phyloP scores from a whole-genome alignment of 495 filamentous ascomycete species.

The Immersiella caudata region DNA sequence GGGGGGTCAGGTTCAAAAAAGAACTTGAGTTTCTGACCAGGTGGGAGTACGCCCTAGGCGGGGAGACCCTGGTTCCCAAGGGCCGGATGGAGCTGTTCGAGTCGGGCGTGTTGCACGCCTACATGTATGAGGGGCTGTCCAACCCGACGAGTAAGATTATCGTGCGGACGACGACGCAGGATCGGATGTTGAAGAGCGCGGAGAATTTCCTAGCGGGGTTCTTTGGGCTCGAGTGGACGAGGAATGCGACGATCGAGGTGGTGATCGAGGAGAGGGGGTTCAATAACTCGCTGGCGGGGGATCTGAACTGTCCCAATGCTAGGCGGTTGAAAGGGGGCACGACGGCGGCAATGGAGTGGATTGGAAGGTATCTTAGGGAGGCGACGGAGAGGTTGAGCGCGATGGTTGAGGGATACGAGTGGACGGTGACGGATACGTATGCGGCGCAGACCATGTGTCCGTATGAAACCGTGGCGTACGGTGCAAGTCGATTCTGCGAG shows the following conservation, averaged over 20 bases:
- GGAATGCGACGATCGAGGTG: slow-evolving; percentile 62
- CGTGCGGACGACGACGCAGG: slow-evolving; percentile 63
- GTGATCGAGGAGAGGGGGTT: slow-evolving; percentile 63
- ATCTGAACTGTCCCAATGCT: slow-evolving; percentile 56
- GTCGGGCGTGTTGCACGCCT: slow-evolving; percentile 66
- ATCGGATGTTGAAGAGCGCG: slow-evolving; percentile 74
- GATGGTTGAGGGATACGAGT: slow-evolving; percentile 53
- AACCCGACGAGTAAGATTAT: slow-evolving; percentile 64
- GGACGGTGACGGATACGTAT: slow-evolving; percentile 55
- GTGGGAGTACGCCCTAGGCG: slow-evolving; percentile 74
- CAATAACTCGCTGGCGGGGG: slow-evolving; percentile 71
- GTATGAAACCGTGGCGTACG: slow-evolving; percentile 69
- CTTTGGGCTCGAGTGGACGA: slow-evolving; percentile 60
- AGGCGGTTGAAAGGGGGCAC: slow-evolving; percentile 56
- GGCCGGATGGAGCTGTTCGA: slow-evolving; percentile 67
- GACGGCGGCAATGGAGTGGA: slow-evolving; percentile 57
- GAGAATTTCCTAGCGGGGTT: slow-evolving; percentile 74
- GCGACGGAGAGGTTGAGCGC: slow-evolving; percentile 51
- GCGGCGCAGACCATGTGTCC: slow-evolving; percentile 71
- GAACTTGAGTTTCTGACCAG: slow-evolving; percentile 61
- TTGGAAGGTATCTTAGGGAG: slow-evolving; percentile 53
- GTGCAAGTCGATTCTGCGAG: slow-evolving; percentile 72
- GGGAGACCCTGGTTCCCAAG: slow-evolving; percentile 61
- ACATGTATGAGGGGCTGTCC: slow-evolving; percentile 64
- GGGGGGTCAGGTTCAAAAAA: slow-evolving; percentile 57